These are phyloP conservation scores for Nidula microcarpa DNA, from an alignment of 768 basidiomycete species.

Conservation along the genomic window DNA sequence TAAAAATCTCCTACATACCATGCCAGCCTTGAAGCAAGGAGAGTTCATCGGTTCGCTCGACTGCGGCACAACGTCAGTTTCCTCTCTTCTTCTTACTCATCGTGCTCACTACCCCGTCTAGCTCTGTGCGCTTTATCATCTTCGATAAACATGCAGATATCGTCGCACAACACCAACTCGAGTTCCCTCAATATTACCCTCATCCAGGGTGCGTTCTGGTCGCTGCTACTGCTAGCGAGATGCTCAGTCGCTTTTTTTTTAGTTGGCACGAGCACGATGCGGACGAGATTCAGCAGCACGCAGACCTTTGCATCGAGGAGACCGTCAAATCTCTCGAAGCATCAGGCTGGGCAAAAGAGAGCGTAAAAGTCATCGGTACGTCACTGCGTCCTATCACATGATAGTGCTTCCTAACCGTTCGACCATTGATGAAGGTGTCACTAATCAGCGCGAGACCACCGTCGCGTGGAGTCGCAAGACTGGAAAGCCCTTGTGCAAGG, in stretches of 20 bases:
- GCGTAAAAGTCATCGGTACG: slow-evolving; percentile 90
- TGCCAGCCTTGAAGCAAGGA: slow-evolving; percentile 46
- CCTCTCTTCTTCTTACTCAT: not conserved
- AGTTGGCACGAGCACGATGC: slow-evolving; percentile 98
- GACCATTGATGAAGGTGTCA: slow-evolving; percentile 60
- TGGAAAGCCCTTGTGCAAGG: slow-evolving; percentile 83
- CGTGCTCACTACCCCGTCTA: slow-evolving; percentile 19
- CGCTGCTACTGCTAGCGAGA: not conserved
- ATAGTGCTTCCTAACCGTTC: not conserved
- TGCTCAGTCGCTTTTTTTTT: slow-evolving; percentile 1
- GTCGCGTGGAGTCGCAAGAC: slow-evolving; percentile 90
- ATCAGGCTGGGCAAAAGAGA: slow-evolving; percentile 72
- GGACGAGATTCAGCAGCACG: slow-evolving; percentile 71
- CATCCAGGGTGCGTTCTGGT: slow-evolving; percentile 63
- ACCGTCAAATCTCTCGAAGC: slow-evolving; percentile 69
- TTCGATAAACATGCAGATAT: slow-evolving; percentile 88
- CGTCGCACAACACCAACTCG: slow-evolving; percentile 83
- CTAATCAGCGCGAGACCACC: slow-evolving; percentile 96
- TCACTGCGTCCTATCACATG: slow-evolving; percentile 10
- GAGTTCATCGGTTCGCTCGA: slow-evolving; percentile 92
- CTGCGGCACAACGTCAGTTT: slow-evolving; percentile 88
- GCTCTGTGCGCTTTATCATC: slow-evolving; percentile 88
- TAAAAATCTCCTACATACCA: slow-evolving; percentile 6
- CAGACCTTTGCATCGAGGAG: slow-evolving; percentile 71
- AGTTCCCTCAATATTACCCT: slow-evolving; percentile 93